phyloP scores from a whole-genome alignment of 2,329 filamentous ascomycete genomes.

The Stemphylium beticola region DNA sequence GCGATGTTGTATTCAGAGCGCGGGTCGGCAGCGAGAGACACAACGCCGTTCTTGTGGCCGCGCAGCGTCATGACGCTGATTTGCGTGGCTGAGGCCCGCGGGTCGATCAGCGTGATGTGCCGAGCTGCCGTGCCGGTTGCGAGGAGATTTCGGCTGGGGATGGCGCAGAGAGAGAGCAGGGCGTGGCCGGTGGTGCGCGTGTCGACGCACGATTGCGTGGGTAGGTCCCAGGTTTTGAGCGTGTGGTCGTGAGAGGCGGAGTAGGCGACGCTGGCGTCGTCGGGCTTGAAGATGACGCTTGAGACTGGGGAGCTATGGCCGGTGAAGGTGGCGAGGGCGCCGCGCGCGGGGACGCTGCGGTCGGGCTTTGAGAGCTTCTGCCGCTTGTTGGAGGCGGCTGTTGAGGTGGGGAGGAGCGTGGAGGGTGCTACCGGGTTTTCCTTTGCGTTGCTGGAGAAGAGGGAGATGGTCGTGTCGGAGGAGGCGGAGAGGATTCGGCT shows the following conservation, averaged over 20 bases:
- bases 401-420: slow-evolving; percentile 69
- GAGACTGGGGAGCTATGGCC: slow-evolving; percentile 78
- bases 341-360: slow-evolving; percentile 72
- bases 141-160: slow-evolving; percentile 69
- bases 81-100: slow-evolving; percentile 75
- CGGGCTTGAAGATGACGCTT: slow-evolving; percentile 81
- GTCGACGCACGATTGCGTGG: slow-evolving; percentile 78
- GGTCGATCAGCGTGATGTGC: slow-evolving; percentile 92
- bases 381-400: slow-evolving; percentile 71
- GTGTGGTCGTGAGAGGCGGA: slow-evolving; percentile 91
- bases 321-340: slow-evolving; percentile 75
- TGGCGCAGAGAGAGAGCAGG: slow-evolving; percentile 76
- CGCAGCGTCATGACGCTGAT: slow-evolving; percentile 89
- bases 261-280: slow-evolving; percentile 88
- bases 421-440: slow-evolving; percentile 76
- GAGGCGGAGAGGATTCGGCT: slow-evolving; percentile 85
- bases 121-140: slow-evolving; percentile 82
- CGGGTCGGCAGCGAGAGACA: slow-evolving; percentile 64
- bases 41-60: slow-evolving; percentile 80
- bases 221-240: slow-evolving; percentile 87
- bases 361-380: slow-evolving; percentile 70
- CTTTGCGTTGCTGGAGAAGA: slow-evolving; percentile 84
- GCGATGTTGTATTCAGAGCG: slow-evolving; percentile 82
- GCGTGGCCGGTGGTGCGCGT: slow-evolving; percentile 84
- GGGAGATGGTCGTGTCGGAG: slow-evolving; percentile 79